A percentile compares a stretch with the other conserved stretches of the same genome.
Conservation (phyloP, 768 basidiomycete species). For the Coprinopsis marcescibilis region DNA sequence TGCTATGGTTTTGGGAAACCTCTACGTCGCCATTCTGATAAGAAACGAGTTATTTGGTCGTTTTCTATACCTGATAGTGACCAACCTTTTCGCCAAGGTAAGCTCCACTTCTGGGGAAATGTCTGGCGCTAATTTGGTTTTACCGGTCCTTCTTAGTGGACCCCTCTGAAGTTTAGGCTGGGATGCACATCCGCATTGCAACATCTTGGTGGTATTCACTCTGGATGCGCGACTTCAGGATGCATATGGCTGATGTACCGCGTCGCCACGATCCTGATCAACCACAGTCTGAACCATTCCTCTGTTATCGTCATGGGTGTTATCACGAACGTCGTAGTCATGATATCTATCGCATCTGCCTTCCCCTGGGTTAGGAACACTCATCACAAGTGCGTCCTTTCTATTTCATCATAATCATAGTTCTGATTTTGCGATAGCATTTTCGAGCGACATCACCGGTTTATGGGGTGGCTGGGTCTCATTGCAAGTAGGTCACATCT, state of each 20-base stretch:
- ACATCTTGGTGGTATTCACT: constrained; percentile 81
- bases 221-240: constrained; percentile 75
- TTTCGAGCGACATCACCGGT: constrained; percentile 79
- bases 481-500: constrained; percentile 42
- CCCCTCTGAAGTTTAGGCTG: constrained; percentile 50
- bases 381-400: constrained; percentile 63
- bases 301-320: constrained; percentile 58
- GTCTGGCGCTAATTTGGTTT: not conserved
- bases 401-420: not conserved
- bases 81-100: constrained; percentile 76
- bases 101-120: not conserved
- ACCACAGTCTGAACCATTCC: constrained; percentile 45
- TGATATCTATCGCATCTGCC: constrained; percentile 58
- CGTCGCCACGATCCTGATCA: constrained; percentile 46
- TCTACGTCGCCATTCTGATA: constrained; percentile 67
- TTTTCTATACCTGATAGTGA: constrained; percentile 64
- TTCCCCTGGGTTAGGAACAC: constrained; percentile 78
- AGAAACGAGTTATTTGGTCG: constrained; percentile 82
- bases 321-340: constrained; percentile 52
- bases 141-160: constrained; percentile 27
- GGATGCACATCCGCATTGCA: constrained; percentile 68
- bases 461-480: constrained; percentile 68
- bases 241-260: constrained; percentile 67
- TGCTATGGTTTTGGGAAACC: constrained; percentile 70
- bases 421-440: constrained; percentile 36